Evolutionary conservation across 208 protist species (phyloP).

Genomic region (Leishmania tropica): DNA sequence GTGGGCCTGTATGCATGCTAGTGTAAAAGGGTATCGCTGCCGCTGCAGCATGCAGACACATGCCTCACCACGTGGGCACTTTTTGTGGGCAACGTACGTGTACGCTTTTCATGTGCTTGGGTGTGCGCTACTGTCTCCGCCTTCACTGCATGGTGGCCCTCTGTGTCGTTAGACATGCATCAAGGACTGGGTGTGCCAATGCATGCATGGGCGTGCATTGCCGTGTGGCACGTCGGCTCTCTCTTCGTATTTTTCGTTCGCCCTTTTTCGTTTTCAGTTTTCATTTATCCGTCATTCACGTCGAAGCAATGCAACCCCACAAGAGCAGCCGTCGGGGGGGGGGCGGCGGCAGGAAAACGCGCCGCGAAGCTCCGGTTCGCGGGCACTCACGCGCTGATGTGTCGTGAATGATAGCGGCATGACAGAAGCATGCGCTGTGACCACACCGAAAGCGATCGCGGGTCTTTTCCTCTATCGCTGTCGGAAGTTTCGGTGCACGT

Average conservation of each 20-base stretch:
- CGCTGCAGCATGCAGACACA: neutral
- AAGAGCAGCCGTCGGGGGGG: neutral
- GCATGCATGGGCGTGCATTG: neutral
- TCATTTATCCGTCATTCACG: neutral
- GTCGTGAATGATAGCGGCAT: neutral
- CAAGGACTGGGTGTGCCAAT: neutral
- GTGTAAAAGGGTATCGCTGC: neutral
- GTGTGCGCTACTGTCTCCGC: neutral
- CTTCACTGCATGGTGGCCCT: neutral
- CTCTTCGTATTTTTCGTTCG: slow-evolving; percentile 9
- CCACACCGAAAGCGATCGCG: too few species aligned
- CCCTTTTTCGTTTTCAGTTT: neutral
- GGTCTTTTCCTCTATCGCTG: neutral
- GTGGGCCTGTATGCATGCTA: neutral
- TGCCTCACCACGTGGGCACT: neutral
- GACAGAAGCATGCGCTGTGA: neutral
- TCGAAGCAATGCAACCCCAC: neutral
- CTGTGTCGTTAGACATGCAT: neutral
- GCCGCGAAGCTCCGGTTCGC: neutral
- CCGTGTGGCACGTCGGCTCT: neutral
- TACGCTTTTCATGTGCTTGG: neutral
- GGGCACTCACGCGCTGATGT: neutral
- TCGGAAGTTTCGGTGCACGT: neutral
- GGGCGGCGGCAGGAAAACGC: too few species aligned
- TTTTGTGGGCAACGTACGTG: neutral